Conservation (phyloP, 805 yeast genomes). For the Monosporozyma yasuniensis region DNA sequence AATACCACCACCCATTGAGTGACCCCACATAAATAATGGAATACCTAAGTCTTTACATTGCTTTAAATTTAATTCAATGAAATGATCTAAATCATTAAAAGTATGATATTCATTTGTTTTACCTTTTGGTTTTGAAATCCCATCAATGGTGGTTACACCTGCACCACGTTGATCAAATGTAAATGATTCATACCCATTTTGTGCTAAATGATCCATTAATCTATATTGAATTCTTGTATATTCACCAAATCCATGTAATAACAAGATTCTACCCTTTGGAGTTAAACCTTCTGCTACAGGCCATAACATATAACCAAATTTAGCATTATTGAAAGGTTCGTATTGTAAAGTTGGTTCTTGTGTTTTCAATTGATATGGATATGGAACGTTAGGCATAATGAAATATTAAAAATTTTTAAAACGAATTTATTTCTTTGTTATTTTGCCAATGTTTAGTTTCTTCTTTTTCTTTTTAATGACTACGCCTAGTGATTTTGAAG, state of each 20-base stretch:
- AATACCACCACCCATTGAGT: conserved; percentile 80
- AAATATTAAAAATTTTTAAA: too few relatives aligned
- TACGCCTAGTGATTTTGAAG: conserved; percentile 14
- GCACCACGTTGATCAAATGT: conserved; percentile 72
- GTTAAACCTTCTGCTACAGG: conserved; percentile 8
- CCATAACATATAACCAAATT: conserved; percentile 26
- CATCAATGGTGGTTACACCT: conserved; percentile 54
- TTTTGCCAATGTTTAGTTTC: background rate
- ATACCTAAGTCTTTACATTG: conserved; percentile 18
- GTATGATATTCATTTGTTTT: conserved; percentile 47
- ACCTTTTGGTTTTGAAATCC: conserved; percentile 53
- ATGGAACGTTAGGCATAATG: conserved; percentile 5
- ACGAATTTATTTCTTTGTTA: background rate
- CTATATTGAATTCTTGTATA: conserved; percentile 41
- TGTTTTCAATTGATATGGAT: conserved; percentile 21
- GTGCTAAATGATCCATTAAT: conserved; percentile 43
- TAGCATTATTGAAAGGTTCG: conserved; percentile 22
- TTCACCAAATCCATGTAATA: conserved; percentile 70
- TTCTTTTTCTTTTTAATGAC: conserved; percentile 6
- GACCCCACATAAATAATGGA: conserved; percentile 48
- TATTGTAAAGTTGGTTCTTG: conserved; percentile 16
- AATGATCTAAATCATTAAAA: conserved; percentile 51
- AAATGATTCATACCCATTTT: conserved; percentile 53
- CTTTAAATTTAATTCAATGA: conserved; percentile 26
- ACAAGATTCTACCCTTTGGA: conserved; percentile 45